phyloP scores from a whole-genome alignment of 2,329 filamentous ascomycete genomes.

The Stenocarpella maydis region DNA sequence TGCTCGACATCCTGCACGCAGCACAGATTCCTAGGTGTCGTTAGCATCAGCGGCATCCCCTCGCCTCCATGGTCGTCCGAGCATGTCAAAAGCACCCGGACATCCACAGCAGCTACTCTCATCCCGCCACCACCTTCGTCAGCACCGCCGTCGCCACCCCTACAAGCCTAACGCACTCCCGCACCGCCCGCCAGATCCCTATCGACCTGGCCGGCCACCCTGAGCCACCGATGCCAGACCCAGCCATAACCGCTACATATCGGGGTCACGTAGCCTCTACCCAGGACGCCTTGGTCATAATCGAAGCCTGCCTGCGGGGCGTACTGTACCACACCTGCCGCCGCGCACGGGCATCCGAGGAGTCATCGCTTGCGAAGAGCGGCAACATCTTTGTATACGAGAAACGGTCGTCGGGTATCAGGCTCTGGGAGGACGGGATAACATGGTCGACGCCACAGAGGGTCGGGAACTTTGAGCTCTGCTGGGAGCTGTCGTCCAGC shows the following conservation, averaged over 20 bases:
- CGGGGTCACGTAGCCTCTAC: conserved; percentile 27
- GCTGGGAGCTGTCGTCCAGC: conserved; percentile 11
- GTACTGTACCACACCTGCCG: conserved; percentile 18
- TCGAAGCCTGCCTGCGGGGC: conserved; percentile 29
- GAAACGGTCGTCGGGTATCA: conserved; percentile 24
- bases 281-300: conserved; percentile 26
- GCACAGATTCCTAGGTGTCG: neutral
- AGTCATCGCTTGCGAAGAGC: conserved; percentile 14
- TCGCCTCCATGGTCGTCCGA: conserved; percentile 22
- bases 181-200: conserved; percentile 13
- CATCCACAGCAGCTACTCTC: conserved; percentile 21
- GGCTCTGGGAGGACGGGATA: conserved; percentile 25
- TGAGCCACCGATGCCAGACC: conserved; percentile 31
- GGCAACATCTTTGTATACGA: conserved; percentile 30
- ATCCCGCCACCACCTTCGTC: neutral
- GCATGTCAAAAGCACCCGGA: conserved; percentile 23
- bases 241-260: conserved; percentile 25
- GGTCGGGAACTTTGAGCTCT: conserved; percentile 28
- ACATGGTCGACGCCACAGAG: conserved; percentile 27
- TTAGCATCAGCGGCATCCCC: conserved; percentile 18
- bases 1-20: conserved; percentile 5
- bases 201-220: conserved; percentile 12
- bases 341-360: conserved; percentile 21
- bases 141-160: neutral
- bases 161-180: conserved; percentile 9